These are phyloP conservation scores for Strobilomyces echinocephalus DNA, from an alignment of 768 basidiomycete genomes.

Conservation along the genomic window DNA sequence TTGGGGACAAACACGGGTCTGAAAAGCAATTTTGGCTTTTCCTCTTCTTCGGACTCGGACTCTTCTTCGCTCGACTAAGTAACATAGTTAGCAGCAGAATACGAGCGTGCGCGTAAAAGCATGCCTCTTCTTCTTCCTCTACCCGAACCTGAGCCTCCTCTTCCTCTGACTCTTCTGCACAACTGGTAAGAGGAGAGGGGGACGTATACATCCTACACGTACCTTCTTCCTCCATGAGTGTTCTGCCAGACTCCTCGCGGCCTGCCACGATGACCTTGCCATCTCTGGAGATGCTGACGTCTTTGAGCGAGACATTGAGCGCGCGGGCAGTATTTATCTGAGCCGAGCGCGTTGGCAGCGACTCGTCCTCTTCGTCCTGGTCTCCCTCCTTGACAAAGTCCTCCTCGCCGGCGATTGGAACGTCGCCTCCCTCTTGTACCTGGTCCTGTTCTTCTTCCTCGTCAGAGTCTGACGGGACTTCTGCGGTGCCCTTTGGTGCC, in stretches of 20 bases:
- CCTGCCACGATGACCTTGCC: slow-evolving; percentile 81
- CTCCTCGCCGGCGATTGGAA: slow-evolving; percentile 55
- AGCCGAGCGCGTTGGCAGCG: slow-evolving; percentile 36
- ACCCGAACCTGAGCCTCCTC: slow-evolving; percentile 45
- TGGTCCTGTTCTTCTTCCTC: slow-evolving; percentile 50
- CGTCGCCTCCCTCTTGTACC: slow-evolving; percentile 48
- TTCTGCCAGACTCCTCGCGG: slow-evolving; percentile 72
- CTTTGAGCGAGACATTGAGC: slow-evolving; percentile 72
- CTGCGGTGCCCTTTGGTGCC: slow-evolving; percentile 68
- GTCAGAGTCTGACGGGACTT: slow-evolving; percentile 61
- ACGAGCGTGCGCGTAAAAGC: slow-evolving; percentile 14
- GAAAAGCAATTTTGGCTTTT: slow-evolving; percentile 70
- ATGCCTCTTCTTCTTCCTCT: slow-evolving; percentile 36
- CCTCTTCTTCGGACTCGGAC: slow-evolving; percentile 71
- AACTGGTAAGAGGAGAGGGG: slow-evolving; percentile 2
- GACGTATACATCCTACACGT: slow-evolving; percentile 21
- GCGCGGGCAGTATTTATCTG: slow-evolving; percentile 38
- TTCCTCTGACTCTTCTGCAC: slow-evolving; percentile 27
- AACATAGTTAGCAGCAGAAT: slow-evolving; percentile 15
- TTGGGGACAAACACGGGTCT: slow-evolving; percentile 94
- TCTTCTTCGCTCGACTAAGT: slow-evolving; percentile 83
- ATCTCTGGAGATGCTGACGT: slow-evolving; percentile 76
- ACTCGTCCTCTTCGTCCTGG: slow-evolving; percentile 43
- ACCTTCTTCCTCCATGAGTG: slow-evolving; percentile 51
- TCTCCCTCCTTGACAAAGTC: slow-evolving; percentile 46